Percentiles rank a stretch among this genome's conserved stretches.
Conservation (phyloP, 257 asterid species). For the Primulina eburnea region DNA sequence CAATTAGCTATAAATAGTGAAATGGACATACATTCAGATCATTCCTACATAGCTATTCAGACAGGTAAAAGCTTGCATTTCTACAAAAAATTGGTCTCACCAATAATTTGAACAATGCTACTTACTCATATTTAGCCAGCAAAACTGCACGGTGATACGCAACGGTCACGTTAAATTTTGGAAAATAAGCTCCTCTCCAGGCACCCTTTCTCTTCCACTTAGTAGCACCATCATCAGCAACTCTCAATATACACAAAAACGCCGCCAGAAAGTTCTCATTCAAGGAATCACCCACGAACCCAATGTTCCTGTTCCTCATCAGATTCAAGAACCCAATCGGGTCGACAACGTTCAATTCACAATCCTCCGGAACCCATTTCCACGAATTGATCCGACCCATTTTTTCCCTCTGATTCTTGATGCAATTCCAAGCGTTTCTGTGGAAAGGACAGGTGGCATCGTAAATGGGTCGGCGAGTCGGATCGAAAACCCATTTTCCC, state of each 20-base stretch:
- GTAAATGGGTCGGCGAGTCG: slow-evolving; percentile 64
- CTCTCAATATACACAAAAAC: slow-evolving; percentile 65
- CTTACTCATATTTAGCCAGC: slow-evolving; percentile 82
- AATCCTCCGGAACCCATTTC: slow-evolving; percentile 80
- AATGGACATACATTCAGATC: not conserved
- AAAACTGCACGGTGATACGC: slow-evolving; percentile 94
- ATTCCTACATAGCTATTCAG: not conserved
- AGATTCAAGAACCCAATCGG: slow-evolving; percentile 58
- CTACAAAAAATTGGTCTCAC: not conserved
- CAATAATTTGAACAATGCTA: slow-evolving; percentile 5
- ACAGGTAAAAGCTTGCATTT: too few species aligned
- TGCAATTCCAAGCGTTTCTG: slow-evolving; percentile 89
- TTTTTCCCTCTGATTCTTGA: slow-evolving; percentile 60
- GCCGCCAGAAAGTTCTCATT: slow-evolving; percentile 84
- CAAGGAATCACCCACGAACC: slow-evolving; percentile 93
- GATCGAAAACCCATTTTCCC: slow-evolving; percentile 74
- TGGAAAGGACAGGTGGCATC: slow-evolving; percentile 88
- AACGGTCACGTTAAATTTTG: slow-evolving; percentile 81
- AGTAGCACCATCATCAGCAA: slow-evolving; percentile 70
- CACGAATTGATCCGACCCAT: slow-evolving; percentile 91
- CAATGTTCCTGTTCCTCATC: slow-evolving; percentile 79
- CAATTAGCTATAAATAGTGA: not conserved
- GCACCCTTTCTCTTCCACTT: slow-evolving; percentile 98
- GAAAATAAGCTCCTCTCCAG: slow-evolving; percentile 94
- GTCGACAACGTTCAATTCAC: slow-evolving; percentile 69